Conservation (phyloP, 2,329 filamentous ascomycete species). For the Zasmidium cellare region DNA sequence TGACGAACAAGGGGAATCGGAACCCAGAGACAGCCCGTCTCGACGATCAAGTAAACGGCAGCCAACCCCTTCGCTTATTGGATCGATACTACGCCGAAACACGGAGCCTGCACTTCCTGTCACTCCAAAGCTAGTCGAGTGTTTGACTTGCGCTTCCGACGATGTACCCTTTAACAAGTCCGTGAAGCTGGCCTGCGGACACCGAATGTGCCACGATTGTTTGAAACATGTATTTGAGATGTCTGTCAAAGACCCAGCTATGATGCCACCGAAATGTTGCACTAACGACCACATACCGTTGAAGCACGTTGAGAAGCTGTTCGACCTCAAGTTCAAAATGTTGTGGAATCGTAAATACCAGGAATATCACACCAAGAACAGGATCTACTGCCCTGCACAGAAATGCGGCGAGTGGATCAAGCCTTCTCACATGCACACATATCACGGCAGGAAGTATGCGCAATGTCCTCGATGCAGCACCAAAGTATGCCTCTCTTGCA, state of each 20-base stretch:
- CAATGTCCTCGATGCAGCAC: constrained; percentile 70
- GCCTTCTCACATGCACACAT: constrained; percentile 64
- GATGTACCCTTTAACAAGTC: constrained; percentile 64
- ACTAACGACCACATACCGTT: constrained; percentile 70
- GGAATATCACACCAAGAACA: constrained; percentile 72
- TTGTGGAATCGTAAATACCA: constrained; percentile 79
- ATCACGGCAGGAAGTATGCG: constrained; percentile 60
- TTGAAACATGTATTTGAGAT: constrained; percentile 72
- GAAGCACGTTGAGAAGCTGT: constrained; percentile 73
- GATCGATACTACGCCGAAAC: constrained; percentile 27
- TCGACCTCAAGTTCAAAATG: constrained; percentile 72
- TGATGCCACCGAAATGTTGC: constrained; percentile 86
- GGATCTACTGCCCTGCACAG: constrained; percentile 73
- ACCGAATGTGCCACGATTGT: constrained; percentile 78
- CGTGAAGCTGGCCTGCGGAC: constrained; percentile 73
- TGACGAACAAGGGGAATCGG: constrained; percentile 27
- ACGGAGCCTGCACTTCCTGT: constrained; percentile 15
- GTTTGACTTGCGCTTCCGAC: constrained; percentile 69
- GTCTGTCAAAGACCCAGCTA: constrained; percentile 72
- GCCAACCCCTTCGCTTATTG: constrained; percentile 21
- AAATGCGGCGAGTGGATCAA: constrained; percentile 80
- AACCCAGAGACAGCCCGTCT: constrained; percentile 19
- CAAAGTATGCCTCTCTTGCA: constrained; percentile 73
- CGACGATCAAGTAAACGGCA: constrained; percentile 27
- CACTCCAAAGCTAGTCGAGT: constrained; percentile 52